A percentile compares a stretch with the other conserved stretches of the same genome.
phyloP scores from a whole-genome alignment of 441 rosid species.

The Populus trichocarpa region DNA sequence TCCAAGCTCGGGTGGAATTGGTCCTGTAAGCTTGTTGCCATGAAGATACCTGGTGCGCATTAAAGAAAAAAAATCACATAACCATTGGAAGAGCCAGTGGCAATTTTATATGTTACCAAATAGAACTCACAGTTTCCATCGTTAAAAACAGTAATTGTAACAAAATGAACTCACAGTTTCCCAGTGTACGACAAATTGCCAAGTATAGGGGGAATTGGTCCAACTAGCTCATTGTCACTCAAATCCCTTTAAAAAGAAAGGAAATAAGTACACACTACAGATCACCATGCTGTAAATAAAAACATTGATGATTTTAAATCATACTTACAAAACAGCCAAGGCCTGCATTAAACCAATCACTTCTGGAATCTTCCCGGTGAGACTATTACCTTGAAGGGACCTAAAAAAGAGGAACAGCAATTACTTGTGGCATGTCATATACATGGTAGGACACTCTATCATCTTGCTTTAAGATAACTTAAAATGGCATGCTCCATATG shows the following conservation, averaged over 20 bases:
- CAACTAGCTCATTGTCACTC: slow-evolving; percentile 81
- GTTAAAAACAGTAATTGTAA: neutral
- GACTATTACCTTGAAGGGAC: slow-evolving; percentile 84
- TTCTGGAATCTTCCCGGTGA: slow-evolving; percentile 78
- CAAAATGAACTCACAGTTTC: slow-evolving; percentile 58
- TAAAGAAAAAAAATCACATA: neutral
- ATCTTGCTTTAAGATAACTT: too few relatives aligned
- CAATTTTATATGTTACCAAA: neutral
- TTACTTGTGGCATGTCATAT: neutral
- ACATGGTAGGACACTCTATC: neutral
- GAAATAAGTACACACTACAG: too few relatives aligned
- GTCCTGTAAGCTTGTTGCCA: slow-evolving; percentile 80
- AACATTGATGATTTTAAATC: neutral
- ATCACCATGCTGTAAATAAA: neutral
- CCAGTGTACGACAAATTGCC: slow-evolving; percentile 88
- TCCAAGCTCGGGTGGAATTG: slow-evolving; percentile 90
- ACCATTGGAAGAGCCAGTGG: too few relatives aligned
- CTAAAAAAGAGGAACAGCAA: slow-evolving; percentile 23
- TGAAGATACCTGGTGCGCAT: slow-evolving; percentile 66
- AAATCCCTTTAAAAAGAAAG: slow-evolving; percentile 51
- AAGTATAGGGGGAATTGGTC: slow-evolving; percentile 78
- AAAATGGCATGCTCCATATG: neutral
- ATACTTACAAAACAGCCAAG: slow-evolving; percentile 82
- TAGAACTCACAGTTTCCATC: neutral
- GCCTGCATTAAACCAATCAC: slow-evolving; percentile 98